Conservation (phyloP, 345 rosid species). For the Arabidopsis arenosa region DNA sequence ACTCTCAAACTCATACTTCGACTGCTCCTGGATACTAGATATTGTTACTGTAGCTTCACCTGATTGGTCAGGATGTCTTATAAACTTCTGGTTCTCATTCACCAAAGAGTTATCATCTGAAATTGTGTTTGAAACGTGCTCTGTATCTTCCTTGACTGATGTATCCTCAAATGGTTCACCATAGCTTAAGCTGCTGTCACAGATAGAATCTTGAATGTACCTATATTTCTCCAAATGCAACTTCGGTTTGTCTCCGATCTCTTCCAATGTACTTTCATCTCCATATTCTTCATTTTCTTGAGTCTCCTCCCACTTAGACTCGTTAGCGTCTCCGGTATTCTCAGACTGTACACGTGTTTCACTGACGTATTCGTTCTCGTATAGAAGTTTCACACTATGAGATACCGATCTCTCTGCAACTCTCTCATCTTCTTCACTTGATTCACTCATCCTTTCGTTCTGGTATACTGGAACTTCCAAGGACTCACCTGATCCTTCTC, state of each 20-base stretch:
- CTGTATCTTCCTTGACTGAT: constrained; percentile 15
- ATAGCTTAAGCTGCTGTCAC: constrained; percentile 34
- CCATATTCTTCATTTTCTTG: constrained; percentile 21
- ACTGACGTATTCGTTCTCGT: not conserved
- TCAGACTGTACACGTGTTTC: constrained; percentile 14
- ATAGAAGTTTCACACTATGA: constrained; percentile 2
- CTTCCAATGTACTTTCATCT: constrained; percentile 19
- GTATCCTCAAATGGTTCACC: constrained; percentile 27
- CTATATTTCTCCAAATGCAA: constrained; percentile 18
- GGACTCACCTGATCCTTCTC: constrained; percentile 30
- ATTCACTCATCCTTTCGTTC: constrained; percentile 22
- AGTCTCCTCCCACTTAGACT: constrained; percentile 30
- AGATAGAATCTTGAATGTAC: constrained; percentile 1
- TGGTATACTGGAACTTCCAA: constrained; percentile 19
- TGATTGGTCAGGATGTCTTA: constrained; percentile 25
- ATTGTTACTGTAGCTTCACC: constrained; percentile 16
- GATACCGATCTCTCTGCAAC: constrained; percentile 26
- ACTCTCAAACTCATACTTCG: constrained; percentile 23
- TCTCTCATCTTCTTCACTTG: constrained; percentile 27
- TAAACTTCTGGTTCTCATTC: constrained; percentile 22
- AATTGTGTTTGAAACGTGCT: constrained; percentile 15
- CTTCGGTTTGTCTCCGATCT: constrained; percentile 28
- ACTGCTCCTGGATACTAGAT: constrained; percentile 23
- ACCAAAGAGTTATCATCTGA: constrained; percentile 10
- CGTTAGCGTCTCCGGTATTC: not conserved